Percentiles rank a stretch among this genome's conserved stretches.
phyloP scores from a whole-genome alignment of 2,329 filamentous ascomycete genomes.

The Fusarium fujikuroi region DNA sequence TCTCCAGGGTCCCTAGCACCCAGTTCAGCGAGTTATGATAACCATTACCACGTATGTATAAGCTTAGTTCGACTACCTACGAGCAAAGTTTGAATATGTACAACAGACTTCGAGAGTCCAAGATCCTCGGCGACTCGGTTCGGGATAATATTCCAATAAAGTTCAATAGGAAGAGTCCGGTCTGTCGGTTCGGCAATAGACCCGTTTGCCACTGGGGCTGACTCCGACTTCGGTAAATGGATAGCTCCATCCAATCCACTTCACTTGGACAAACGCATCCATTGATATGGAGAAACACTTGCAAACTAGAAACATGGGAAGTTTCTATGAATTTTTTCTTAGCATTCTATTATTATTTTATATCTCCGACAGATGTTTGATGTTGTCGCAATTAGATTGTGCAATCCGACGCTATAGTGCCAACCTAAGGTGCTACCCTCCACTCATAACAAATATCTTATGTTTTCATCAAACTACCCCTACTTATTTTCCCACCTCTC shows the following conservation, averaged over 20 bases:
- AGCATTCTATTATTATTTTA: neutral
- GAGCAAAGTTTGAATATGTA: neutral
- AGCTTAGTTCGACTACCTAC: neutral
- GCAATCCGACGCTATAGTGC: neutral
- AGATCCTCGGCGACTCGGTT: neutral
- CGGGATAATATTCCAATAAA: conserved; percentile 1
- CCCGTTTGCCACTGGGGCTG: neutral
- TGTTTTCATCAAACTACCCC: neutral
- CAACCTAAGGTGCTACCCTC: neutral
- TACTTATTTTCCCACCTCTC: neutral
- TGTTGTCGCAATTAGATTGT: neutral
- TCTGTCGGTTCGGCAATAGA: conserved; percentile 15
- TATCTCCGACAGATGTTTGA: neutral
- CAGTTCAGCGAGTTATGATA: neutral
- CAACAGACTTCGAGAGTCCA: neutral
- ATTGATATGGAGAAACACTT: neutral
- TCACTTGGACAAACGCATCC: neutral
- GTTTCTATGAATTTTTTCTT: neutral
- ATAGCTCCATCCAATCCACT: neutral
- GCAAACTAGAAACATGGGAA: neutral
- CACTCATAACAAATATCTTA: neutral
- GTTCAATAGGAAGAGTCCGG: neutral
- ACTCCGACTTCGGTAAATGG: conserved; percentile 14
- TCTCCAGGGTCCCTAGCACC: neutral
- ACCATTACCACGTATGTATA: neutral